Base-by-base conservation (phyloP, 352 stramenopile genomes). In the Phytophthora tentaculata region DNA sequence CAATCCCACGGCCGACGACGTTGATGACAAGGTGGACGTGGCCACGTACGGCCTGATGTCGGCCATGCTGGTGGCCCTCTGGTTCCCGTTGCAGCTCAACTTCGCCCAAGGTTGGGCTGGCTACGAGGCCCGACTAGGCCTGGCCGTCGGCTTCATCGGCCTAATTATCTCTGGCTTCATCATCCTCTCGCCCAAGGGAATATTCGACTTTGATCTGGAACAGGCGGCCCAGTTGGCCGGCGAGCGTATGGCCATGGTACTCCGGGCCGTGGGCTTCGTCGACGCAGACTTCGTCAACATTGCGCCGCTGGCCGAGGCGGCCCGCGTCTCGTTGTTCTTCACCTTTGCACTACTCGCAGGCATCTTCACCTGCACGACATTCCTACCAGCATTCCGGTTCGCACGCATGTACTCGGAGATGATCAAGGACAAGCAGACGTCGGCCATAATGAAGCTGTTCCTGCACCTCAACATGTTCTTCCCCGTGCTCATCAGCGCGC, bases 361-460 rank as follows among this genome's bases (percentile, higher is more conserved):
- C 5, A 52, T 89, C 12, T 89, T 92, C 54, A 81, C 81, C 17
- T 79, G 71, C 68, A 92, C 84, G 29, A 75, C 71, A 28, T 91
- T 94, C 55, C 59, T 94, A 9, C 86, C 86, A 17, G 82, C 77
- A 4, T 92, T 94, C 47, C 77, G 86, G 49, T 94, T 94, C 52
- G 81, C 86, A 19, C 82, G 86, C 48, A 94, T 92, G 77, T 94
- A 94, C 69, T 69, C 66, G 49, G 86, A 88, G 56, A 84, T 92
- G 77, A 82, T 83, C 44, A 77, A 76, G 13, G 77, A 85, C 61
- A 68, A 72, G 22, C 64, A 76, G 37, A 73, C 64, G 10, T 73
- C 67, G 0, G 23, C 64, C 0, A 7, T 65, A 10, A 73, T 61
- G 37, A 91, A 89, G 61, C 20, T 82, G 23, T 67, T 91, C 24